Evolutionary conservation across 257 asterid species (phyloP), one percentile per base, ranked within the genome.

Genomic region (Solanum clarkiae): DNA sequence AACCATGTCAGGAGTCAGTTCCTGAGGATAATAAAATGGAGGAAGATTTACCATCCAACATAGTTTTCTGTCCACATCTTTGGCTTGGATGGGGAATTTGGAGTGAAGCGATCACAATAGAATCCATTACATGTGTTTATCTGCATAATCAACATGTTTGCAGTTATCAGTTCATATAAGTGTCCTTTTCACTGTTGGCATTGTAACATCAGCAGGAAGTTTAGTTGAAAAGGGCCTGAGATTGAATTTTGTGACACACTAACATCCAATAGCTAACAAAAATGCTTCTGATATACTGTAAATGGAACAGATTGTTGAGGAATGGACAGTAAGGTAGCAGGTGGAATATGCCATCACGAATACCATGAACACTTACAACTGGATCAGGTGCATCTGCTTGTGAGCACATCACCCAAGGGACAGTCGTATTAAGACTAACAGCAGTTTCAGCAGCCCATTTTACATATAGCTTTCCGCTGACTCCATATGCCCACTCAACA

Each of bases 381-480:
- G 98, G 94, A 87, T 91, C 97, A 8, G 96, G 98, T 40, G 97
- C 98, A 88, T 94, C 95, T 69, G 3, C 85, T 75, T 93, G 98
- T 42, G 84, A 79, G 83, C 97, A 93, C 98, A 93, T 94, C 88
- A 94, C 98, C 98, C 97, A 94, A 17, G 98, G 98, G 32, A 94
- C 96, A 4, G 92, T 84, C 14, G 95, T 94, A 60, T 93, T 92
- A 36, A 94, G 93, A 81, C 86, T 80, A 16, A 93, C 87, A 77
- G 97, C 98, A 66, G 94, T 91, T 92, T 92, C 89, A 82, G 98
- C 98, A 85, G 98, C 95, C 98, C 97, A 94, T 85, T 92, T 88
- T 55, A 93, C 91, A 86, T 94, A 94, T 40, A 84, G 80, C 68
- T 86, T 80, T 82, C 97, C 97, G 1, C 89, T 92, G 80, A 63